Conservation (phyloP, 495 filamentous ascomycete genomes). For the Penicillium canariense region DNA sequence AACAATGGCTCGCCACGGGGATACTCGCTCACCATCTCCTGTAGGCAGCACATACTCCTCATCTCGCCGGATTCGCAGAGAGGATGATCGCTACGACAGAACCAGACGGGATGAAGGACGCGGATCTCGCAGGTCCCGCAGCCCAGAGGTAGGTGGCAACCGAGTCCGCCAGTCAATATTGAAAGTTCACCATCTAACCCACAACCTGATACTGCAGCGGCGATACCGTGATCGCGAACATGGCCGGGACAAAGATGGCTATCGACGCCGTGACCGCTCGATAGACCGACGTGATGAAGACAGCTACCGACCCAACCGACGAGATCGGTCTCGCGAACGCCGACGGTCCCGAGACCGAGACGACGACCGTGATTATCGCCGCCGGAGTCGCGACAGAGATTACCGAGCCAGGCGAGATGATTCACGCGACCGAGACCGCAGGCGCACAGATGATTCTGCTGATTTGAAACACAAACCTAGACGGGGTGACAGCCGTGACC, state of each 20-base stretch:
- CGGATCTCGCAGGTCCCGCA: slow-evolving; percentile 65
- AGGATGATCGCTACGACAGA: slow-evolving; percentile 71
- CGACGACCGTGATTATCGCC: slow-evolving; percentile 57
- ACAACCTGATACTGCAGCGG: slow-evolving; percentile 40
- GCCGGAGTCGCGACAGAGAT: slow-evolving; percentile 71
- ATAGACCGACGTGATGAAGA: slow-evolving; percentile 71
- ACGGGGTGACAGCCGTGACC: slow-evolving; percentile 63
- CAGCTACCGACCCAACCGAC: slow-evolving; percentile 56
- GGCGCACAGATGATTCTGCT: slow-evolving; percentile 73
- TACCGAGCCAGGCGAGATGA: slow-evolving; percentile 75
- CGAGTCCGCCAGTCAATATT: neutral
- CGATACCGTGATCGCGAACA: slow-evolving; percentile 59
- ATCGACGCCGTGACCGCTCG: slow-evolving; percentile 71
- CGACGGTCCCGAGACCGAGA: slow-evolving; percentile 59
- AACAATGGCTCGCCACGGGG: slow-evolving; percentile 86
- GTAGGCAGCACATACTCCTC: slow-evolving; percentile 83
- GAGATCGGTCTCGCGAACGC: slow-evolving; percentile 65
- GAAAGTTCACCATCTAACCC: slow-evolving; percentile 27
- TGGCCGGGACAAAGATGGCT: slow-evolving; percentile 57
- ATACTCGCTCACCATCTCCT: slow-evolving; percentile 95
- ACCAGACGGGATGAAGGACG: slow-evolving; percentile 62
- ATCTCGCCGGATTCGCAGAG: slow-evolving; percentile 68
- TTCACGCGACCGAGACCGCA: slow-evolving; percentile 67
- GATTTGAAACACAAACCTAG: slow-evolving; percentile 68
- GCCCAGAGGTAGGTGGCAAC: slow-evolving; percentile 60